Conservation (phyloP, 371 early-diverging fungal genomes). For the Actinomucor elegans region DNA sequence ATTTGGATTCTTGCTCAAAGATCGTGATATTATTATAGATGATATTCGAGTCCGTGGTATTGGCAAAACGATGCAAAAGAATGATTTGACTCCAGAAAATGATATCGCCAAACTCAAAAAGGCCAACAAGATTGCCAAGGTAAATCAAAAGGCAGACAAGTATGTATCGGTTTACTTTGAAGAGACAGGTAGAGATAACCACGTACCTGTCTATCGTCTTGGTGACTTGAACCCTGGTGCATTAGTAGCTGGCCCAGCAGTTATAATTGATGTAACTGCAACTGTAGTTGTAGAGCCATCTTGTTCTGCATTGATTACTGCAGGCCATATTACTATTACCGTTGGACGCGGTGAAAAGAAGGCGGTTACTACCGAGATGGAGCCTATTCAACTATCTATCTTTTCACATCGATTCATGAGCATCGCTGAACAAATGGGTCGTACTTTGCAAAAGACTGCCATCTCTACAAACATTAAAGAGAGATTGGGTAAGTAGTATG, state of each 20-base stretch:
- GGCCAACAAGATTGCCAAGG: conserved; percentile 7
- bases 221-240: conserved; percentile 64
- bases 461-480: conserved; percentile 98
- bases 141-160: conserved; percentile 24
- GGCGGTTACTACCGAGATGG: conserved; percentile 59
- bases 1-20: conserved; percentile 88
- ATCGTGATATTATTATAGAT: conserved; percentile 84
- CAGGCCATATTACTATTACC: conserved; percentile 75
- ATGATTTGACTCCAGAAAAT: conserved; percentile 37
- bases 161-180: conserved; percentile 80
- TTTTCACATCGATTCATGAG: conserved; percentile 97
- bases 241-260: conserved; percentile 79
- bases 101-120: conserved; percentile 40
- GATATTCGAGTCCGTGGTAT: conserved; percentile 91
- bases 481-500: conserved; percentile 46
- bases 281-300: conserved; percentile 87
- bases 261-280: conserved; percentile 86
- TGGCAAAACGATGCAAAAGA: conserved; percentile 55
- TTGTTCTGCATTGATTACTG: conserved; percentile 76
- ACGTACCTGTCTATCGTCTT: conserved; percentile 78
- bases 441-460: conserved; percentile 91
- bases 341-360: conserved; percentile 51
- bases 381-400: conserved; percentile 87
- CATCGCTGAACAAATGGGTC: conserved; percentile 98
- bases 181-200: conserved; percentile 56